These are phyloP conservation scores for Spathaspora sp. DNA, from an alignment of 805 yeast genomes.

Conservation along the genomic window DNA sequence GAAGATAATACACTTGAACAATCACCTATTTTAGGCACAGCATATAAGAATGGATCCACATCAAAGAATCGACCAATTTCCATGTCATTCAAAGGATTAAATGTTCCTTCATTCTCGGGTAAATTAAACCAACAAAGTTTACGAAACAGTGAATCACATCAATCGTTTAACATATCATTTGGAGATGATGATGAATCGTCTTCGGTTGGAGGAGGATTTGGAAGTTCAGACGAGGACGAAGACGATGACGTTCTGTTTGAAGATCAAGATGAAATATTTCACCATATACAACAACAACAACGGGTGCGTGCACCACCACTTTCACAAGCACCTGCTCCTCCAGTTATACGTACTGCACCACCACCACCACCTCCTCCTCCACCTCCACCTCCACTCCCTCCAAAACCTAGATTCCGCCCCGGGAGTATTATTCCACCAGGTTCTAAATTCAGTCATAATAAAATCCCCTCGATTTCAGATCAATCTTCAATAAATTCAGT, in stretches of 20 bases:
- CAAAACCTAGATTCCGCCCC: slow-evolving; percentile 1
- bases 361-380: not conserved
- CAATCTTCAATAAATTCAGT: slow-evolving; percentile 10
- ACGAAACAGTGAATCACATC: slow-evolving; percentile 37
- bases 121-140: slow-evolving; percentile 22
- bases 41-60: slow-evolving; percentile 7
- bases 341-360: not conserved
- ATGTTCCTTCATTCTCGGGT: slow-evolving; percentile 54
- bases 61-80: slow-evolving; percentile 36
- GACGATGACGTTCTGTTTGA: slow-evolving; percentile 8
- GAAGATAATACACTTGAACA: slow-evolving; percentile 6
- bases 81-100: slow-evolving; percentile 60
- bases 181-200: slow-evolving; percentile 28
- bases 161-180: slow-evolving; percentile 37
- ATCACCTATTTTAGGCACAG: slow-evolving; percentile 20
- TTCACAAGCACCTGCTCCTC: slow-evolving; percentile 1
- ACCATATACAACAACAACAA: not conserved
- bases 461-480: slow-evolving; percentile 27
- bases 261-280: slow-evolving; percentile 2
- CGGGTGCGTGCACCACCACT: not conserved
- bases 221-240: slow-evolving; percentile 24
- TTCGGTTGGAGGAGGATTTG: slow-evolving; percentile 34
- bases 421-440: slow-evolving; percentile 8
- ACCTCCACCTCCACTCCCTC: not conserved
- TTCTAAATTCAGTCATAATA: slow-evolving; percentile 25